Conservation (phyloP, 2,329 filamentous ascomycete genomes). For the Trichoderma gracile region DNA sequence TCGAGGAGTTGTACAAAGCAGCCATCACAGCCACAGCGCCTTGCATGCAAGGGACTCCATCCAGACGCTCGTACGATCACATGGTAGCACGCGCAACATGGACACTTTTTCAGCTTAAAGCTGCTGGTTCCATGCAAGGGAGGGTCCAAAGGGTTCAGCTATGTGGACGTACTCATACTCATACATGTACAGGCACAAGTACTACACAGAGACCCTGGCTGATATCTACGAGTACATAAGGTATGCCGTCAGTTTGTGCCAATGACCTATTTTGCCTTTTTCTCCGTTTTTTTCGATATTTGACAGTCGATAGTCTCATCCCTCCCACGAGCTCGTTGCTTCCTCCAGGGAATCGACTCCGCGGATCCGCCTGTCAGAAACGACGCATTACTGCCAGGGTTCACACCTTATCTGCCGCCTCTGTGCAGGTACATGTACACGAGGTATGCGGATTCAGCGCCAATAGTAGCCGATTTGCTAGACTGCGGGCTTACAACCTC, state of each 20-base stretch:
- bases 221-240: no score
- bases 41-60: neutral
- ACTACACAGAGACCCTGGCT: neutral
- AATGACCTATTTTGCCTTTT: neutral
- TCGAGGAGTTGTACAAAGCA: neutral
- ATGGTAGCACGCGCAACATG: no score
- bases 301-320: slow-evolving; percentile 21
- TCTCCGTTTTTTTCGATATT: slow-evolving; percentile 3
- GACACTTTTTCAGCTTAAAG: no score
- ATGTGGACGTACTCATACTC: no score
- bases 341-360: neutral
- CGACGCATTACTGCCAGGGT: slow-evolving; percentile 4
- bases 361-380: neutral
- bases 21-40: neutral
- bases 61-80: no score
- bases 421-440: neutral
- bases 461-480: slow-evolving; percentile 15
- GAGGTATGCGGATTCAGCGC: neutral
- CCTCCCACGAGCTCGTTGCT: neutral
- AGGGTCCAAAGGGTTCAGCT: neutral
- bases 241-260: neutral
- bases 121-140: neutral
- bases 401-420: neutral
- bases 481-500: slow-evolving; percentile 12
- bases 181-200: no score